Percentiles rank a stretch among this genome's conserved stretches.
phyloP scores from a whole-genome alignment of 352 stramenopile genomes.

The Phytopythium vexans region DNA sequence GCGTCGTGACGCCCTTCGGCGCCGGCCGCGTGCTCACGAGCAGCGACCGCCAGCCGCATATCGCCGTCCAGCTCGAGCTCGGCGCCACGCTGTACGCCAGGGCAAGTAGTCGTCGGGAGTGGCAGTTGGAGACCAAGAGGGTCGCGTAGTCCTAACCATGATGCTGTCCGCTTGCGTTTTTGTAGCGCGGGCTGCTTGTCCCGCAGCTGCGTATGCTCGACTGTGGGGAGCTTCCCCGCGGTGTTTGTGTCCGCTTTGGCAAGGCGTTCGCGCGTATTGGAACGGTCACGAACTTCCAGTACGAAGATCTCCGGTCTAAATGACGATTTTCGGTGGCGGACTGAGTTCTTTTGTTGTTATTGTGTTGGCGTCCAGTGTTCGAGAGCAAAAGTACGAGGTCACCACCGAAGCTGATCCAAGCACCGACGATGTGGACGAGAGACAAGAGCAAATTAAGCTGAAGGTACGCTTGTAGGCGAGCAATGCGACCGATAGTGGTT shows the following conservation, averaged over 20 bases:
- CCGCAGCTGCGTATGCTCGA: conserved; percentile 68
- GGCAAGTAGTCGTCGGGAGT: conserved; percentile 14
- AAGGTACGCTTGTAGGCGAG: not conserved
- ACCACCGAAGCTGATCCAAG: not conserved
- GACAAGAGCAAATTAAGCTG: too few species aligned
- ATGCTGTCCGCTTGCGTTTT: not conserved
- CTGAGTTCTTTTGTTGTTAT: not conserved
- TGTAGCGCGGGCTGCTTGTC: conserved; percentile 49
- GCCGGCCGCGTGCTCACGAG: conserved; percentile 36
- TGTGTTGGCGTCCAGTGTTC: conserved; percentile 9
- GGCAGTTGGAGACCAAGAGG: too few species aligned
- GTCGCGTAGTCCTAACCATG: too few species aligned
- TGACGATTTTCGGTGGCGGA: not conserved
- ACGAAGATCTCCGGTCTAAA: not conserved
- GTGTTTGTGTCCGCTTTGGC: conserved; percentile 31
- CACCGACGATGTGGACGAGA: not conserved
- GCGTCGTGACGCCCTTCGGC: conserved; percentile 67
- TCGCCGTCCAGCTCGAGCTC: conserved; percentile 46
- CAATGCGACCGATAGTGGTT: not conserved
- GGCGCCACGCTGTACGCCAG: conserved; percentile 56
- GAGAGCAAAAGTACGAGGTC: conserved; percentile 30
- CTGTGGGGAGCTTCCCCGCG: conserved; percentile 60
- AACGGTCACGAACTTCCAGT: conserved; percentile 6
- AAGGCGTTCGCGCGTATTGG: not conserved
- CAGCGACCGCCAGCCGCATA: conserved; percentile 47